Percentiles rank a stretch among this genome's conserved stretches.
Conservation (phyloP, 2,329 filamentous ascomycete species). For the Hymenotorrendiella dingleyae region DNA sequence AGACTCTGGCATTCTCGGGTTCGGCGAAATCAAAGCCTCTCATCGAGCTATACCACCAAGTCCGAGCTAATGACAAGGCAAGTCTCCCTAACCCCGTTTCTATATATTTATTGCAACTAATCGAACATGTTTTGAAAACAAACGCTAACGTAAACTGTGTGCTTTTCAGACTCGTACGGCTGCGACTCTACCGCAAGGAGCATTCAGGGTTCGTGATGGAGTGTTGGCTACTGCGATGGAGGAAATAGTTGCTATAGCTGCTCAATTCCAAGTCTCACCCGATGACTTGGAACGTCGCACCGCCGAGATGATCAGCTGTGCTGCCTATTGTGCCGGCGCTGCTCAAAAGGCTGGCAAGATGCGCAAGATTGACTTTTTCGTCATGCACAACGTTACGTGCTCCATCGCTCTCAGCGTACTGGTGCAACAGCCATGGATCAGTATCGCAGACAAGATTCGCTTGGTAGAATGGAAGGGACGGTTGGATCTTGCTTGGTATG, state of each 20-base stretch:
- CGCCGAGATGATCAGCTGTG: constrained; percentile 63
- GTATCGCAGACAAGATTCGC: constrained; percentile 53
- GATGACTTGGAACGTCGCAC: constrained; percentile 37
- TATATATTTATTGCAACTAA: too few relatives aligned
- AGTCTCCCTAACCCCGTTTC: too few relatives aligned
- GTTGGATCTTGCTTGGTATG: constrained; percentile 65
- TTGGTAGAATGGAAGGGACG: constrained; percentile 78
- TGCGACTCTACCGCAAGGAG: constrained; percentile 40
- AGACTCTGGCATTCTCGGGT: constrained; percentile 27
- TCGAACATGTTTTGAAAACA: too few relatives aligned
- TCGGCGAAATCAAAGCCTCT: constrained; percentile 35
- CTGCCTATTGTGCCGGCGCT: constrained; percentile 40
- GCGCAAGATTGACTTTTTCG: constrained; percentile 66
- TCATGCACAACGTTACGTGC: constrained; percentile 60
- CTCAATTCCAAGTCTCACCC: constrained; percentile 45
- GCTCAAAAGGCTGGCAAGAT: constrained; percentile 55
- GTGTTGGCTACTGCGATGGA: constrained; percentile 54
- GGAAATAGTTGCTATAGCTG: constrained; percentile 54
- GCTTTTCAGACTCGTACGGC: constrained; percentile 48
- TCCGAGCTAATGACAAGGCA: constrained; percentile 47
- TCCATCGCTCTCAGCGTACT: constrained; percentile 66
- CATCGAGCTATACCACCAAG: constrained; percentile 54
- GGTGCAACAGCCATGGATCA: constrained; percentile 54
- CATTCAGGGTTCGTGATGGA: constrained; percentile 60
- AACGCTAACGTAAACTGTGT: too few relatives aligned